These are phyloP conservation scores for Piper betle DNA, from an alignment of 164 flowering plant species.

Conservation along the genomic window DNA sequence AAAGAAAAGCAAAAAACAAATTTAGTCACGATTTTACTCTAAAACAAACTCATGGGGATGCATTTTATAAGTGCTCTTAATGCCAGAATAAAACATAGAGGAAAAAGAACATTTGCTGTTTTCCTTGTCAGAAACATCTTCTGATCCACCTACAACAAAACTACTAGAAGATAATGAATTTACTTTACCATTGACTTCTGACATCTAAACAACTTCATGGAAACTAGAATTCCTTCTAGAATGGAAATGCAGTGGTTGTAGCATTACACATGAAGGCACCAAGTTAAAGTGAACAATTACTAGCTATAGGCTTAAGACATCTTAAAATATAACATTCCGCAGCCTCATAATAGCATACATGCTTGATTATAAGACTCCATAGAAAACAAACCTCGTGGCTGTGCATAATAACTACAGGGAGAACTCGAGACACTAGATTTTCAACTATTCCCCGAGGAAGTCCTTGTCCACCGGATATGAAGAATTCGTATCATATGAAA, in stretches of 20 bases:
- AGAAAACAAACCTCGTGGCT: constrained; percentile 55
- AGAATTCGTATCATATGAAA: constrained; percentile 55
- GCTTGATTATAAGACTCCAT: background rate
- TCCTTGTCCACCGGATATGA: constrained; percentile 98
- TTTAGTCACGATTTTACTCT: background rate
- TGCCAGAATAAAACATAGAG: too few species aligned
- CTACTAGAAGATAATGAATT: too few species aligned
- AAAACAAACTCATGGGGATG: background rate
- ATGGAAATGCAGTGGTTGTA: too few species aligned
- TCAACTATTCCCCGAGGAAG: constrained; percentile 98
- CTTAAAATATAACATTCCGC: background rate
- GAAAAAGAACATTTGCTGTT: too few species aligned
- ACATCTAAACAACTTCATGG: too few species aligned
- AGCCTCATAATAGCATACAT: background rate
- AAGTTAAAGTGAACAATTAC: too few species aligned
- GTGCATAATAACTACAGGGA: constrained; percentile 57
- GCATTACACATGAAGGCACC: too few species aligned
- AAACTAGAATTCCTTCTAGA: too few species aligned
- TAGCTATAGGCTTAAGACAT: background rate
- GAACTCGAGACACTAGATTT: constrained; percentile 76
- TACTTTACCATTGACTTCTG: too few species aligned
- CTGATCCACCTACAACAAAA: too few species aligned
- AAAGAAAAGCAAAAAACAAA: background rate
- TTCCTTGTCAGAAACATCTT: too few species aligned
- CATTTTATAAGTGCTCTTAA: too few species aligned